A percentile compares a stretch with the other conserved stretches of the same genome.
Evolutionary conservation across 2,329 filamentous ascomycete genomes (phyloP).

Genomic region (Fusarium sp.): DNA sequence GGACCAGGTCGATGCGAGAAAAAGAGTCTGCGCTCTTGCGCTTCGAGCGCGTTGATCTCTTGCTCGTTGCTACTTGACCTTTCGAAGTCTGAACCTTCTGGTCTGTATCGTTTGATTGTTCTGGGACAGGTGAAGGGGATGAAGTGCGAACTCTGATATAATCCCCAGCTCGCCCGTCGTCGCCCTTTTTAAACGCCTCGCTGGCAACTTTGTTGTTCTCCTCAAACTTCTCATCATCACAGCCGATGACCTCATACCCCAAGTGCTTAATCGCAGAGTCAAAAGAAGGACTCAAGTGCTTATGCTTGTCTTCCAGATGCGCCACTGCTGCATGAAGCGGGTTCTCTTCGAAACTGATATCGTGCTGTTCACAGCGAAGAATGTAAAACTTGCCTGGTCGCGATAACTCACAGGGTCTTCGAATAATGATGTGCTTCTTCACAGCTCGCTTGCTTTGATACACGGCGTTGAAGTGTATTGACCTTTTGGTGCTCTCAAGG

Average conservation of each 20-base stretch:
- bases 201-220: constrained; percentile 19
- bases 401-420: not conserved
- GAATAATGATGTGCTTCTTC: constrained; percentile 30
- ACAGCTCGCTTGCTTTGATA: constrained; percentile 29
- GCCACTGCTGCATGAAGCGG: constrained; percentile 11
- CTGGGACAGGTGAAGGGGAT: not conserved
- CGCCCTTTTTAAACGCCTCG: constrained; percentile 1
- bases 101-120: not conserved
- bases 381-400: constrained; percentile 21
- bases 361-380: constrained; percentile 27
- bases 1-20: not conserved
- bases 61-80: not conserved
- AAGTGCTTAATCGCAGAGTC: constrained; percentile 13
- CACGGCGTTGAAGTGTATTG: constrained; percentile 29
- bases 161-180: not conserved
- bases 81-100: not conserved
- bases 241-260: constrained; percentile 22
- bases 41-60: not conserved
- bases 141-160: constrained; percentile 3
- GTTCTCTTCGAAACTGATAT: constrained; percentile 17
- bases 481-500: not conserved
- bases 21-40: not conserved
- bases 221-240: constrained; percentile 14
- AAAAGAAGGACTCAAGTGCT: not conserved
- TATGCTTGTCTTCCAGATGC: constrained; percentile 22